These are phyloP conservation scores for Chaetomium strumarium DNA, from an alignment of 2,329 filamentous ascomycete genomes.

Conservation along the genomic window DNA sequence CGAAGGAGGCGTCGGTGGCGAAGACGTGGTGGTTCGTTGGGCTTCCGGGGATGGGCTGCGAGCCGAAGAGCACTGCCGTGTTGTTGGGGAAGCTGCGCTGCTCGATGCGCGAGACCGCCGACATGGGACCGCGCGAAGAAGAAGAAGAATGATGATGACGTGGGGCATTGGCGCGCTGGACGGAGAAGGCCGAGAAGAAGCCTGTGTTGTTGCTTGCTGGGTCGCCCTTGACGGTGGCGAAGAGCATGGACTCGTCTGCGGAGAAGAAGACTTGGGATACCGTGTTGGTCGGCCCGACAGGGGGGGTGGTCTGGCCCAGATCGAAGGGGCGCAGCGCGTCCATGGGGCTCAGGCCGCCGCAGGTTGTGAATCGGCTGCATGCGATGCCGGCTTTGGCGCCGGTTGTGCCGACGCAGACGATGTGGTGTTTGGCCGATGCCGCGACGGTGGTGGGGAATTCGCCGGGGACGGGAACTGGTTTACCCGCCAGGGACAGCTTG, in stretches of 20 bases:
- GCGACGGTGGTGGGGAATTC: constrained; percentile 50
- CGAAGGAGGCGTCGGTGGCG: constrained; percentile 53
- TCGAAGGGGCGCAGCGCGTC: constrained; percentile 43
- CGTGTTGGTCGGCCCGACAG: constrained; percentile 51
- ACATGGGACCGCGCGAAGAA: neutral
- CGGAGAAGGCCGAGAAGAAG: constrained; percentile 47
- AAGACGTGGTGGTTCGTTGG: constrained; percentile 41
- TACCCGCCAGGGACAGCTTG: constrained; percentile 22
- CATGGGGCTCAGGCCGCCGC: constrained; percentile 36
- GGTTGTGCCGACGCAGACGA: constrained; percentile 43
- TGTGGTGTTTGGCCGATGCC: constrained; percentile 36
- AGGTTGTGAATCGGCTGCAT: constrained; percentile 35
- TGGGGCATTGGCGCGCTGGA: constrained; percentile 32
- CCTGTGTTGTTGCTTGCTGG: constrained; percentile 49
- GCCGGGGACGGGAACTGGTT: constrained; percentile 37
- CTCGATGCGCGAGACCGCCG: neutral
- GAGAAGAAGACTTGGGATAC: constrained; percentile 58
- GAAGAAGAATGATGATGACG: no score
- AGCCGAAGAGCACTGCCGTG: constrained; percentile 53
- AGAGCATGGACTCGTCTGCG: constrained; percentile 44
- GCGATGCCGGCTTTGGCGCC: constrained; percentile 41
- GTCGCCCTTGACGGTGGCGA: constrained; percentile 56
- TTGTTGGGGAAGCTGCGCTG: constrained; percentile 38
- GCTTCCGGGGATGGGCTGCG: constrained; percentile 39
- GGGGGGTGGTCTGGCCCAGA: constrained; percentile 52